Conservation (phyloP, 805 yeast species). For the Wickerhamiella dianesei region DNA sequence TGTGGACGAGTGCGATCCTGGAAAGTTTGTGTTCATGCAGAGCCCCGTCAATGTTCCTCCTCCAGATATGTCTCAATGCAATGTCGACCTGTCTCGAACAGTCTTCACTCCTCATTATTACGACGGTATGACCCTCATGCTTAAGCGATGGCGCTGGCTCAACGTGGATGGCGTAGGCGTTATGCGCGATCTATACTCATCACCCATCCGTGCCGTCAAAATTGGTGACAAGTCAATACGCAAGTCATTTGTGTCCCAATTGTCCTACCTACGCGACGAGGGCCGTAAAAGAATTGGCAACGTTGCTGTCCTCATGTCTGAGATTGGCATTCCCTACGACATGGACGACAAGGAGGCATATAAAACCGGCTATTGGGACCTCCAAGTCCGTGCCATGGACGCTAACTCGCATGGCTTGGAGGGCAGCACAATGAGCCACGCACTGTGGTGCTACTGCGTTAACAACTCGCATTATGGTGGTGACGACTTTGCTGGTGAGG, state of each 20-base stretch:
- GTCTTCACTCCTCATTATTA: constrained; percentile 82
- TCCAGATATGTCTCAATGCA: constrained; percentile 47
- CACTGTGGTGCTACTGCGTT: constrained; percentile 76
- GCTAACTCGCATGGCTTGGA: constrained; percentile 72
- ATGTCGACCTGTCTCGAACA: constrained; percentile 29
- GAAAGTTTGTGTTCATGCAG: constrained; percentile 52
- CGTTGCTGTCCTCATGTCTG: constrained; percentile 72
- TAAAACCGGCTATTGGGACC: constrained; percentile 45
- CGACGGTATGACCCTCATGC: constrained; percentile 88
- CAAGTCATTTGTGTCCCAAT: constrained; percentile 54
- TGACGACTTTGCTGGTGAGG: constrained; percentile 88
- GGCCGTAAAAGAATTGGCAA: constrained; percentile 47
- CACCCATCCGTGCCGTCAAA: constrained; percentile 56
- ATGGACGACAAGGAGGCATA: constrained; percentile 75
- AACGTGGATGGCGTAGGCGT: constrained; percentile 87
- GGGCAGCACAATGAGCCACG: constrained; percentile 52
- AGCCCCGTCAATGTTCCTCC: constrained; percentile 72
- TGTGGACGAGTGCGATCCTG: constrained; percentile 33
- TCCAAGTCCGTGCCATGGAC: constrained; percentile 75
- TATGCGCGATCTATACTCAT: constrained; percentile 59
- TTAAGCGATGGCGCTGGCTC: constrained; percentile 70
- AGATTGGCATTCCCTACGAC: constrained; percentile 96
- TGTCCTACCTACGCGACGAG: constrained; percentile 53
- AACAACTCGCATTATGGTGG: constrained; percentile 73
- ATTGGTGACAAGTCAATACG: constrained; percentile 69